A percentile compares a stretch with the other conserved stretches of the same genome.
phyloP scores from a whole-genome alignment of 1,284 basidiomycete genomes.

The Psilocybe mexicana region DNA sequence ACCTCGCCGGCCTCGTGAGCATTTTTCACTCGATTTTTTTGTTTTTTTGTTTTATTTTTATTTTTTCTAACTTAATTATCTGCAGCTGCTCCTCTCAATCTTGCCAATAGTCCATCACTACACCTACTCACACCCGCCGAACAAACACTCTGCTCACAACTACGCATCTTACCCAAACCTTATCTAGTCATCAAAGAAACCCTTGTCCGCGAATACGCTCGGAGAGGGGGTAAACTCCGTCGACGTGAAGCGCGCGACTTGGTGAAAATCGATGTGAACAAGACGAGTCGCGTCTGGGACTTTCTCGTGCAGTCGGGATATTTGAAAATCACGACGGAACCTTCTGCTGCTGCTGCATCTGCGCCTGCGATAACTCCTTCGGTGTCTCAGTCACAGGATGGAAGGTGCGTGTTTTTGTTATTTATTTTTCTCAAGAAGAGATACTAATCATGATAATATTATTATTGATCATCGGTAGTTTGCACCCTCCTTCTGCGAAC shows the following conservation, averaged over 20 bases:
- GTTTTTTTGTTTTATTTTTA: constrained; percentile 7
- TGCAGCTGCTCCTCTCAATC: constrained; percentile 75
- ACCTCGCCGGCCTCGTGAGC: constrained; percentile 32
- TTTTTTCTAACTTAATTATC: neutral
- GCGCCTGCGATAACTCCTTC: constrained; percentile 26
- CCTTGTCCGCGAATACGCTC: constrained; percentile 86
- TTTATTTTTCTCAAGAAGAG: neutral
- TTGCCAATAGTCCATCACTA: constrained; percentile 83
- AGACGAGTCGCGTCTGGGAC: constrained; percentile 88
- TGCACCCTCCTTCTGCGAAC: constrained; percentile 25
- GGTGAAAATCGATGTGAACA: constrained; percentile 91
- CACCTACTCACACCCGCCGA: constrained; percentile 87
- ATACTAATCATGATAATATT: neutral
- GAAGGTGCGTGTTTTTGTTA: constrained; percentile 23
- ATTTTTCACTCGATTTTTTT: constrained; percentile 1
- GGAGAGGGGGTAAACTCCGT: constrained; percentile 84
- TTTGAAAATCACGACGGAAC: constrained; percentile 60
- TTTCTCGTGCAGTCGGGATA: constrained; percentile 81
- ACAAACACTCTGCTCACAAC: constrained; percentile 83
- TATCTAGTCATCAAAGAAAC: constrained; percentile 93
- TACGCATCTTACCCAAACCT: constrained; percentile 89
- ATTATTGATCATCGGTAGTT: constrained; percentile 13
- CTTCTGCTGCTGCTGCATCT: constrained; percentile 25
- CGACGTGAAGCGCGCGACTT: constrained; percentile 85
- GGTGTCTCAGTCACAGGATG: constrained; percentile 29